Evolutionary conservation across 1,284 basidiomycete species (phyloP).

Genomic region (Sanghuangporus weigelae): DNA sequence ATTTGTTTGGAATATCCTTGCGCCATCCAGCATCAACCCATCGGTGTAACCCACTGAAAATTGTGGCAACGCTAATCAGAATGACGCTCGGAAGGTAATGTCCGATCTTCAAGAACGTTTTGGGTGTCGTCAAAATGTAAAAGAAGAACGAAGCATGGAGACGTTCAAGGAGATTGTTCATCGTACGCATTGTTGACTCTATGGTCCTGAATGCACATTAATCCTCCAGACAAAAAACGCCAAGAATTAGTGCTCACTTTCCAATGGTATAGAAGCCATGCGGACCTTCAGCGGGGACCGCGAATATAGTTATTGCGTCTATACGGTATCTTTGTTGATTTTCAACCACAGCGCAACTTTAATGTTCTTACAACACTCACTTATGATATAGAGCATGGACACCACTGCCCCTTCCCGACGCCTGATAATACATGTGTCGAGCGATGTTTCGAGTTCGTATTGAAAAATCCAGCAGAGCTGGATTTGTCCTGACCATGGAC

Average conservation of each 20-base stretch:
- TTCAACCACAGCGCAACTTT: neutral
- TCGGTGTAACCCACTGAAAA: conserved; percentile 69
- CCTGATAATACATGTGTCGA: conserved; percentile 64
- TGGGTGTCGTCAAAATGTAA: conserved; percentile 75
- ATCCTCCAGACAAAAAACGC: neutral
- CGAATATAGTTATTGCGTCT: conserved; percentile 90
- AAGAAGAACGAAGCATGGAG: conserved; percentile 96
- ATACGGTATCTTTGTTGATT: conserved; percentile 71
- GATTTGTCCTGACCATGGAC: conserved; percentile 34
- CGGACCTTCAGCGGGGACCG: conserved; percentile 82
- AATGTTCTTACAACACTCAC: conserved; percentile 33
- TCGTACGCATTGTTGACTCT: conserved; percentile 83
- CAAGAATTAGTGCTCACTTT: conserved; percentile 41
- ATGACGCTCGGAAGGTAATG: conserved; percentile 84
- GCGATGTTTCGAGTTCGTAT: conserved; percentile 58
- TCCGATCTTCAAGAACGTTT: conserved; percentile 85
- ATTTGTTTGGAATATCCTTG: conserved; percentile 17
- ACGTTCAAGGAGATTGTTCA: conserved; percentile 90
- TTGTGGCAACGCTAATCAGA: conserved; percentile 75
- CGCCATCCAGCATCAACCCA: conserved; percentile 70
- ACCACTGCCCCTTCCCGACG: conserved; percentile 66
- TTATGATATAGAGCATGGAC: conserved; percentile 76
- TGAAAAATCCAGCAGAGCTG: conserved; percentile 45
- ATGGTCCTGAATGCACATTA: conserved; percentile 46
- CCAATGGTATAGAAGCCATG: conserved; percentile 95